Evolutionary conservation across 495 filamentous ascomycete genomes (phyloP).

Genomic region (Penicillium fimorum): DNA sequence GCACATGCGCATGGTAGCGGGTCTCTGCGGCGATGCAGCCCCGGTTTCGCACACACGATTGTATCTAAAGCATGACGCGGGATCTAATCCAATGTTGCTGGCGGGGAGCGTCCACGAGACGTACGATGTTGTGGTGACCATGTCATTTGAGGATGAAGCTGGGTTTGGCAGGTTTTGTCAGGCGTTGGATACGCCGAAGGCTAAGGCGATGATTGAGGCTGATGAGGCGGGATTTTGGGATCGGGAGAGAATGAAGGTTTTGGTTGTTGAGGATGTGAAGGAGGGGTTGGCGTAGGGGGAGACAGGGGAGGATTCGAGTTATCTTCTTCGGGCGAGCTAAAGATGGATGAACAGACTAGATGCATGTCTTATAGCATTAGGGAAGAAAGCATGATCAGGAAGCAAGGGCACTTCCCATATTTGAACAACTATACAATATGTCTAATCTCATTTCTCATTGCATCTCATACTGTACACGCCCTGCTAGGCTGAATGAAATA

Average conservation of each 20-base stretch:
- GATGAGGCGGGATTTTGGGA: slow-evolving; percentile 3
- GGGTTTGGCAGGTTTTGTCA: not conserved
- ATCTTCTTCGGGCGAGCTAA: not conserved
- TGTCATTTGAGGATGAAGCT: not conserved
- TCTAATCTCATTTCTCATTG: not conserved
- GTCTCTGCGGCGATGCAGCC: not conserved
- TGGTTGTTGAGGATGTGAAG: not conserved
- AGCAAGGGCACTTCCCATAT: not conserved
- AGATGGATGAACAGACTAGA: not conserved
- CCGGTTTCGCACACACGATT: not conserved
- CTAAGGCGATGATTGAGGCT: not conserved
- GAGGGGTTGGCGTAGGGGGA: not conserved
- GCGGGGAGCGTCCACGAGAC: not conserved
- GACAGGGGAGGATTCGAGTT: not conserved
- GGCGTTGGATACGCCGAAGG: not conserved
- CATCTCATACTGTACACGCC: slow-evolving; percentile 1
- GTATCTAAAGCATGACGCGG: not conserved
- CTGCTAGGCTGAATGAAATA: not conserved
- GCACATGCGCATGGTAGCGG: not conserved
- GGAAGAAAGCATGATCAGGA: not conserved
- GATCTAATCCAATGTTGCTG: not conserved
- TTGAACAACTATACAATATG: not conserved
- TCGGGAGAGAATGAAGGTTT: not conserved
- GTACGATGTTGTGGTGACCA: not conserved
- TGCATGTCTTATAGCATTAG: too few relatives aligned